Evolutionary conservation across 2,329 filamentous ascomycete genomes (phyloP).

Genomic region (Alternaria arborescens): DNA sequence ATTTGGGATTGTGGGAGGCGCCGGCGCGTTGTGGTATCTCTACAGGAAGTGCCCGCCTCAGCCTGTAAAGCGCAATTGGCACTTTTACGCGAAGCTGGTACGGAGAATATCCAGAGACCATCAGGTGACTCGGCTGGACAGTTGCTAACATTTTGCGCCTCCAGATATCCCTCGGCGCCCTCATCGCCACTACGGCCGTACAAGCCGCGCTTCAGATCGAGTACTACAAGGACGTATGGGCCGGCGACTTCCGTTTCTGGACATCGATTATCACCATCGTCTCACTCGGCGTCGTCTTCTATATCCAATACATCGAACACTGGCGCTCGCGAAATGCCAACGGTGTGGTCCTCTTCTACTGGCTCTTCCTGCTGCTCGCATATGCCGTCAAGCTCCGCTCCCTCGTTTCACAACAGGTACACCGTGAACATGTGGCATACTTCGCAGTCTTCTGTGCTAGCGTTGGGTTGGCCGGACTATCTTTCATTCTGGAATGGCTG

Average conservation of each 20-base stretch:
- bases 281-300: conserved; percentile 77
- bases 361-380: conserved; percentile 83
- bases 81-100: conserved; percentile 93
- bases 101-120: background rate
- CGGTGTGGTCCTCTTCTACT: conserved; percentile 89
- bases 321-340: conserved; percentile 84
- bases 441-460: conserved; percentile 80
- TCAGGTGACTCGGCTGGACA: background rate
- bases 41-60: conserved; percentile 72
- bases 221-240: conserved; percentile 74
- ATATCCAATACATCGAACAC: conserved; percentile 87
- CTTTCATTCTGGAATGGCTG: conserved; percentile 85
- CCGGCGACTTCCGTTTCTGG: conserved; percentile 85
- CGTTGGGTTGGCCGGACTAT: conserved; percentile 72
- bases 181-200: conserved; percentile 72
- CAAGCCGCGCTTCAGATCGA: conserved; percentile 81
- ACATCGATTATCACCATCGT: conserved; percentile 75
- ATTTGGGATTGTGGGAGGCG: conserved; percentile 81
- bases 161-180: conserved; percentile 69
- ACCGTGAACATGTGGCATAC: conserved; percentile 72
- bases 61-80: conserved; percentile 81
- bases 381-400: conserved; percentile 86
- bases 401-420: conserved; percentile 78
- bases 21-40: conserved; percentile 81
- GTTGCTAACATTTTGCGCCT: conserved; percentile 19